These are phyloP conservation scores for Monilinia vaccinii-corymbosi DNA, from an alignment of 2,329 filamentous ascomycete species.

Conservation along the genomic window DNA sequence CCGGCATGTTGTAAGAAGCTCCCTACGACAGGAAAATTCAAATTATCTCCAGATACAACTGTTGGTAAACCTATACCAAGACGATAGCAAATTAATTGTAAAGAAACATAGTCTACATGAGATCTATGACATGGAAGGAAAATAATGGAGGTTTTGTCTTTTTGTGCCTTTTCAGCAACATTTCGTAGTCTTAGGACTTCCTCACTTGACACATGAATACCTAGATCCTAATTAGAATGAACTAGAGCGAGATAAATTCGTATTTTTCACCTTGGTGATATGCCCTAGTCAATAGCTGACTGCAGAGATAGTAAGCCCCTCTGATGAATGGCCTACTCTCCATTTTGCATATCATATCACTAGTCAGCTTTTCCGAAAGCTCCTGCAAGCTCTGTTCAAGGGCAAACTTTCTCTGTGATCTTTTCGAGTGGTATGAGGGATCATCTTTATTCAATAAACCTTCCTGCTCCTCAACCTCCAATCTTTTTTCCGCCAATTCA, in stretches of 20 bases:
- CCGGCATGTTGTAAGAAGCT: slow-evolving; percentile 88
- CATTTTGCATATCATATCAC: slow-evolving; percentile 98
- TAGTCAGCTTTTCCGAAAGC: slow-evolving; percentile 77
- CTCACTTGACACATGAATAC: slow-evolving; percentile 89
- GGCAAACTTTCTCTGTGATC: slow-evolving; percentile 47
- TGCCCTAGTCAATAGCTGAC: slow-evolving; percentile 80
- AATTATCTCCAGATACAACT: slow-evolving; percentile 89
- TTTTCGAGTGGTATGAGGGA: slow-evolving; percentile 43
- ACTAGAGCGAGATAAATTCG: not conserved
- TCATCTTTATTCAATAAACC: slow-evolving; percentile 54
- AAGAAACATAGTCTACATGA: slow-evolving; percentile 90
- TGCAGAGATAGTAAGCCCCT: slow-evolving; percentile 80
- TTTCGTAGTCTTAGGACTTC: slow-evolving; percentile 76
- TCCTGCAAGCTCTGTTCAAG: slow-evolving; percentile 68
- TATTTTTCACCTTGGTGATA: slow-evolving; percentile 70
- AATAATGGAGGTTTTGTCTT: slow-evolving; percentile 89
- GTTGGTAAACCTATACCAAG: slow-evolving; percentile 81
- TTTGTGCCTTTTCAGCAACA: slow-evolving; percentile 73
- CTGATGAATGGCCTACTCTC: slow-evolving; percentile 90
- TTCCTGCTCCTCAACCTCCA: slow-evolving; percentile 68
- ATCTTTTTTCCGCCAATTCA: slow-evolving; percentile 65
- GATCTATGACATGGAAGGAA: slow-evolving; percentile 92
- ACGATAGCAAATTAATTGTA: slow-evolving; percentile 93
- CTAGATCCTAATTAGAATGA: slow-evolving; percentile 24
- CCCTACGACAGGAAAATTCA: slow-evolving; percentile 88